Evolutionary conservation across 306 rosid species (phyloP), one percentile per base, ranked within the genome.

Genomic region (Albizia julibrissin): DNA sequence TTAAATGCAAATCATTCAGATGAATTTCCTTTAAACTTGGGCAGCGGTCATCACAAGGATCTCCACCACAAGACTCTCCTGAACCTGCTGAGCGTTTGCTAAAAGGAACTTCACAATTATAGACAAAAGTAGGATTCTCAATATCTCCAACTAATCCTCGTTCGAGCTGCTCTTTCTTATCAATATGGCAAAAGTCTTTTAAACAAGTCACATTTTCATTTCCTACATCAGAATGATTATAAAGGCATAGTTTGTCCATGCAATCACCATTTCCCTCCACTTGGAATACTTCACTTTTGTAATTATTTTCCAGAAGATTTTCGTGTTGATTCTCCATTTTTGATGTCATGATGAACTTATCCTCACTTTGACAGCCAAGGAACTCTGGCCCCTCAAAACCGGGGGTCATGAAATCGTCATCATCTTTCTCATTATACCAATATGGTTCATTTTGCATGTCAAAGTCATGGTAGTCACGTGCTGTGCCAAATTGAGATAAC

Each of bases 401-500:
- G 74, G 99, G 98, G 82, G 93, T 90, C 94, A 90, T 79, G 90
- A 92, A 93, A 84, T 84, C 56, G 31, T 87, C 97, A 26, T 90
- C 97, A n/a, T 89, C 97, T 69, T 87, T 91, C 85, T 94, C 98
- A 76, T 89, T 88, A 16, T 92, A 89, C 98, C 97, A 92, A 82
- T 91, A 90, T 12, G 91, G 81, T 54, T 93, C 98, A 84, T 92
- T 89, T 78, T 90, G 97, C 94, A 91, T 87, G 68, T 93, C 99
- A 14, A 89, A 92, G 43, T 96, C 99, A 8, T 80, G 92, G 90
- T 92, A 92, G 79, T 96, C 94, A 0, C 98, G 98, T 0, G 99
- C 99, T 1, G 98, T 94, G 85, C 94, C 99, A 16, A 96, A 96
- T 54, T 96, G 98, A 54, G 99, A 93, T 80, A 90, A 72, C 61